Evolutionary conservation across 1,284 basidiomycete species (phyloP), one percentile per base, ranked within the genome.

Genomic region (Austroboletus niveus): DNA sequence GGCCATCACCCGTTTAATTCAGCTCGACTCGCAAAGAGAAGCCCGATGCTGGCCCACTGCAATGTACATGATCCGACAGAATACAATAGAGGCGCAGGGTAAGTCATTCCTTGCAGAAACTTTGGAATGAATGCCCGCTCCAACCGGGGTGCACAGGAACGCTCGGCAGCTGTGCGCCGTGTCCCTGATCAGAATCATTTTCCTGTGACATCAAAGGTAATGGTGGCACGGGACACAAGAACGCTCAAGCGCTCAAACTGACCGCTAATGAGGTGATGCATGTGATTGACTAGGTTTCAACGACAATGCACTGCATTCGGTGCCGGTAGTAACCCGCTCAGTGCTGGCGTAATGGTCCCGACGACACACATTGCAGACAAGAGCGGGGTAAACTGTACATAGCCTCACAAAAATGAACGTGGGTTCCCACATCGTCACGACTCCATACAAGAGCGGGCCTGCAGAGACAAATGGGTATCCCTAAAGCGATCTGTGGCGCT

Each of bases 1-100:
- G 45, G 51, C 54, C 53, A 60, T 58, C 49, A 62, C n/a, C 35
- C 8, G 8, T 8, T 9, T 42, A 39, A 31, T 56, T 55, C 32
- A 40, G 48, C 49, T 59, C 57, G 31, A 31, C 45, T 35, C 45
- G 43, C 53, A 46, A 55, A 57, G 55, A 55, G 58, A 60, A 60
- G 58, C 31, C 36, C 12, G 15, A 7, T 15, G 22, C 22, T 24
- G 22, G 22, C 5, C 22, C 22, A 24, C 22, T 24, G 22, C 2
- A 24, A n/a, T 36, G 36, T 12, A 17, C n/a, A 38, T 20, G 36
- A n/a, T 45, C 51, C 51, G 42, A 42, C n/a, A 30, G 32, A 35
- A 39, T 20, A n/a, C 24, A 40, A 10, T 12, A 17, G n/a, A 38
- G n/a, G 17, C 36, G 15, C 22, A 8, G 39, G 17, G 1, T 12